Evolutionary conservation across 2,329 filamentous ascomycete species (phyloP).

Genomic region (Scopulariopsis brevicaulis): DNA sequence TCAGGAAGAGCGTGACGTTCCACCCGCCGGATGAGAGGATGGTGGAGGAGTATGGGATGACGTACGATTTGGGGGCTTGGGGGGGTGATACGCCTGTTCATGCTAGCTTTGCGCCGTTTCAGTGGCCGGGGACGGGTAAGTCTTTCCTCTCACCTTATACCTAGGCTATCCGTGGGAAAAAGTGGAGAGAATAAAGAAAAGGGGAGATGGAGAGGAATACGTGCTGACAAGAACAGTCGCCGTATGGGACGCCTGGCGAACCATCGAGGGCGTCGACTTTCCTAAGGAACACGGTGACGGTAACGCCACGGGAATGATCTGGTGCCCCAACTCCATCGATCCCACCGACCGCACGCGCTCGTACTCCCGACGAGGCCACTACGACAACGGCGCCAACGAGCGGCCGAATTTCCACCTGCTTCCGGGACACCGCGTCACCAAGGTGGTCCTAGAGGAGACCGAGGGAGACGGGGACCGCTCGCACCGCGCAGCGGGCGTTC

Average conservation of each 20-base stretch:
- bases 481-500: slow-evolving; percentile 4
- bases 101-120: slow-evolving; percentile 8
- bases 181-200: too few species aligned
- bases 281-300: slow-evolving; percentile 14
- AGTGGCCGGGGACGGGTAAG: slow-evolving; percentile 9
- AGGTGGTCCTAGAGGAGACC: slow-evolving; percentile 4
- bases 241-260: slow-evolving; percentile 8
- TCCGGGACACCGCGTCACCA: slow-evolving; percentile 7
- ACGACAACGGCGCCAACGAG: slow-evolving; percentile 11
- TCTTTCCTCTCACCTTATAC: not conserved
- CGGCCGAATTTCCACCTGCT: slow-evolving; percentile 8
- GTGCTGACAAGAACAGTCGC: not conserved
- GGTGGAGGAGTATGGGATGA: slow-evolving; percentile 12
- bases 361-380: slow-evolving; percentile 16
- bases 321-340: slow-evolving; percentile 18
- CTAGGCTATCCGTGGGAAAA: slow-evolving; percentile 1
- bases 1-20: slow-evolving; percentile 8
- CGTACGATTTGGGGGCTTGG: slow-evolving; percentile 11
- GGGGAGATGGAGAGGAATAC: not conserved
- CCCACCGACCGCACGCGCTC: slow-evolving; percentile 14
- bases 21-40: slow-evolving; percentile 10
- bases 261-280: slow-evolving; percentile 13
- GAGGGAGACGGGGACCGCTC: not conserved
- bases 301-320: slow-evolving; percentile 15
- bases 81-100: slow-evolving; percentile 8